Base-by-base conservation (phyloP, 192 early-diverging fungal species). In the Dimargaris cristalligena region DNA sequence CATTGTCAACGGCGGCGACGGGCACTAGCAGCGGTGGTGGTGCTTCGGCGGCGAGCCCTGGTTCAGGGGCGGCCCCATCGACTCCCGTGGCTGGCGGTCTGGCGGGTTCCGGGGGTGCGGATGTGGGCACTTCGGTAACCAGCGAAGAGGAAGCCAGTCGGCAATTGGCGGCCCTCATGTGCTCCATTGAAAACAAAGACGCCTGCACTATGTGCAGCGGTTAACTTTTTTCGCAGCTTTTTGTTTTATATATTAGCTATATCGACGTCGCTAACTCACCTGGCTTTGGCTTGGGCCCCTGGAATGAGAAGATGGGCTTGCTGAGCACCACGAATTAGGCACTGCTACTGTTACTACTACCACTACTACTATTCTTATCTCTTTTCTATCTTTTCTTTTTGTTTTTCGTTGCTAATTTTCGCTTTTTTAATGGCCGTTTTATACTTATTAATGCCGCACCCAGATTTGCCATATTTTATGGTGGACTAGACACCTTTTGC, bases 171-270 rank as follows among this genome's bases (percentile, higher is more conserved):
- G 81, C 73, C 23, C 68, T 97, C 74, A 72, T 80, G 57, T 97
- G 94, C 66, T 92, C 90, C 2, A 75, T 97, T 29, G 90, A 94
- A 20, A 94, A 97, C 71, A 81, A 76, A 66, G 94, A 97, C 47
- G 87, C 88, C 2, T 97, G 94, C 71, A 70, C 88, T 62, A 92
- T 84, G 75, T 97, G 91, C 78, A 80, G 78, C 41, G 85, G 84
- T 52, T 89, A 80, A 81, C 38, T 41, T 3, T 55, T 55, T 35
- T 22, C 34, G 18, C 14, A 26, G 44, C 31, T 32, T 35, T 2
- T 35, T 35, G 34, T 44, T n/a, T 1, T 58, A 35, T 35, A 23
- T 44, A 58, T 35, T 44, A n/a, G n/a, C n/a, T n/a, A n/a, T n/a
- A n/a, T n/a, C n/a, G n/a, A n/a, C n/a, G n/a, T n/a, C n/a, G n/a